A percentile compares a stretch with the other conserved stretches of the same genome.
These are phyloP conservation scores for Colletotrichum acutatum DNA, from an alignment of 2,329 filamentous ascomycete species.

Conservation along the genomic window DNA sequence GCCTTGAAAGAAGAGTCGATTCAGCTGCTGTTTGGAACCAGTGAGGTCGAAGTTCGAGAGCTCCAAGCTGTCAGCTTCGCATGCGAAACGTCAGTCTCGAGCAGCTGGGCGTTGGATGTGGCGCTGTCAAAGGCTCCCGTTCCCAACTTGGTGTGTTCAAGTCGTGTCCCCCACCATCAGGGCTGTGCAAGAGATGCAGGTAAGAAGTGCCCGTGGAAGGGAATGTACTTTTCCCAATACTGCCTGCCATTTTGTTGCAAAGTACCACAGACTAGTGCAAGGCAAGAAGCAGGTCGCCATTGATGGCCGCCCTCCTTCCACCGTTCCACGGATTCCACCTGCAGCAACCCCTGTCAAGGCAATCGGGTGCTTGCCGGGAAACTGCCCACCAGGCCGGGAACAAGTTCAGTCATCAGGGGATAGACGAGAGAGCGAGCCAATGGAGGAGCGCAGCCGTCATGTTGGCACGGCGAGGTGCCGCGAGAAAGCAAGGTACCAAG, in stretches of 20 bases:
- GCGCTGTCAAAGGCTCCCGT: background rate
- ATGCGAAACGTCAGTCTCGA: background rate
- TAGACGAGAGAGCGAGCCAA: conserved; percentile 15
- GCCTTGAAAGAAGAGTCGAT: background rate
- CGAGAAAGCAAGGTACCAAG: background rate
- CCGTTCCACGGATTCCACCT: background rate
- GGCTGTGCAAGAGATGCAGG: background rate
- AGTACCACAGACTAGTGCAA: background rate
- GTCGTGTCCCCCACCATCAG: background rate
- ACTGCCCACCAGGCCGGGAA: conserved; percentile 22
- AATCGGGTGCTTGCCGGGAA: conserved; percentile 28
- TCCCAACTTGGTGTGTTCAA: background rate
- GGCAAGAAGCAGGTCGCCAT: background rate
- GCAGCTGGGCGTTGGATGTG: background rate
- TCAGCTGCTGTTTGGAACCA: background rate
- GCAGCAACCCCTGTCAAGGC: conserved; percentile 27
- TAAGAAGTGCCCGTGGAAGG: too few relatives aligned
- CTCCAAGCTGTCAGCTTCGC: background rate
- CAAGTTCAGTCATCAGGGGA: conserved; percentile 13
- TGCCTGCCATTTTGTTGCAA: background rate
- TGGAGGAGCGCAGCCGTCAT: background rate
- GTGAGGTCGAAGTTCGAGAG: background rate
- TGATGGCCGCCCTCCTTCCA: conserved; percentile 7
- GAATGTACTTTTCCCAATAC: background rate
- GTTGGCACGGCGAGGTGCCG: background rate